Evolutionary conservation across 805 yeast species (phyloP).

Genomic region (Vanderwaltozyma yarrowii): DNA sequence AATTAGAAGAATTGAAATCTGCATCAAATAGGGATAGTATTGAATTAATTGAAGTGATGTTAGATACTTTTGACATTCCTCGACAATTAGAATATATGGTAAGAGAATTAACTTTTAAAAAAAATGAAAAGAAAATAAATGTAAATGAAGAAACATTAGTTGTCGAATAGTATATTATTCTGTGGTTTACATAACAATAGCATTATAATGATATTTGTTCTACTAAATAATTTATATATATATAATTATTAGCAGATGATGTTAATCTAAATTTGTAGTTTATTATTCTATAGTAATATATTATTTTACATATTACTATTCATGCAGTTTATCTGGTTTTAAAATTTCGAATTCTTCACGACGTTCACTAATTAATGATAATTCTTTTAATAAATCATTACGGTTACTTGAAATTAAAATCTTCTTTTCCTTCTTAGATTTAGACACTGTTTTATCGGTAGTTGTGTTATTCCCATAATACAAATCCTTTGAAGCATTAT

Average conservation of each 20-base stretch:
- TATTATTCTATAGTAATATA: too few species aligned
- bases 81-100: conserved; percentile 44
- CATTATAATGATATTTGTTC: too few species aligned
- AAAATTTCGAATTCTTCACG: background rate
- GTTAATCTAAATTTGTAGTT: too few species aligned
- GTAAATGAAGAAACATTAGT: too few species aligned
- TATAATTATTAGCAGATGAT: too few species aligned
- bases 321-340: background rate
- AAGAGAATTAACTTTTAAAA: conserved; percentile 6
- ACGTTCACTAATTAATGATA: conserved; percentile 3
- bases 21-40: conserved; percentile 29
- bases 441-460: background rate
- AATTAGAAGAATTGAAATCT: conserved; percentile 30
- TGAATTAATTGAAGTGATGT: conserved; percentile 47
- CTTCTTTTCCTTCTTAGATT: background rate
- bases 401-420: background rate
- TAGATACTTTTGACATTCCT: conserved; percentile 55
- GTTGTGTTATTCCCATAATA: background rate
- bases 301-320: background rate
- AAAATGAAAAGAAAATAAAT: background rate
- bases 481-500: background rate
- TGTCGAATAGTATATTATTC: too few species aligned
- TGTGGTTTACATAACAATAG: too few species aligned
- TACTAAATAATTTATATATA: too few species aligned
- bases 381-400: conserved; percentile 2